phyloP scores from a whole-genome alignment of 768 basidiomycete genomes.

The Floccularia luteovirens region DNA sequence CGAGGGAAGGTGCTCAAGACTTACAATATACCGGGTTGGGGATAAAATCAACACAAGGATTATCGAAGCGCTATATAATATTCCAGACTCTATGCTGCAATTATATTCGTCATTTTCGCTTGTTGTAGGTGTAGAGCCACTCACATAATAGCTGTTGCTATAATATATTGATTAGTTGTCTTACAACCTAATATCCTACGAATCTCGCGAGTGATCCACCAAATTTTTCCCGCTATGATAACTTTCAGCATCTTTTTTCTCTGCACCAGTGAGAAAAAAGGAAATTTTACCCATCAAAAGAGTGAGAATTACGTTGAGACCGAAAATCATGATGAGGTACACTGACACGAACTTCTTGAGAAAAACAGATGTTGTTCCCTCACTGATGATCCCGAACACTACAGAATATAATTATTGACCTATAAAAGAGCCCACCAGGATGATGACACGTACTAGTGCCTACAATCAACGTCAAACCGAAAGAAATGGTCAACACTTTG shows the following conservation, averaged over 20 bases:
- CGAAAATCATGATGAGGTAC: slow-evolving; percentile 9
- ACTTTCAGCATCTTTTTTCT: not conserved
- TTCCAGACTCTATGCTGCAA: slow-evolving; percentile 14
- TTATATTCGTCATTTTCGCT: too few species aligned
- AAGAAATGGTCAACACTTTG: slow-evolving; percentile 10
- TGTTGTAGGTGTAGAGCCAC: too few species aligned
- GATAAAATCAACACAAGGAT: slow-evolving; percentile 10
- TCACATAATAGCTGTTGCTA: slow-evolving; percentile 18
- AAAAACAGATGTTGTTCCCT: slow-evolving; percentile 8
- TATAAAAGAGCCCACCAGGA: not conserved
- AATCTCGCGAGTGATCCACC: slow-evolving; percentile 20
- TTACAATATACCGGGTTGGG: slow-evolving; percentile 12
- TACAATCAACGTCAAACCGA: slow-evolving; percentile 12
- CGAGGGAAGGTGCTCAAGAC: slow-evolving; percentile 3
- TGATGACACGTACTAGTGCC: slow-evolving; percentile 12
- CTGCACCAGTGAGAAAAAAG: not conserved
- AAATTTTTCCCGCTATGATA: slow-evolving; percentile 18
- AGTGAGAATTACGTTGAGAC: slow-evolving; percentile 13
- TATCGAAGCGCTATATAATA: slow-evolving; percentile 11
- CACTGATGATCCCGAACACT: slow-evolving; percentile 13
- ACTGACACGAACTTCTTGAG: slow-evolving; percentile 10
- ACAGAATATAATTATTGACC: not conserved
- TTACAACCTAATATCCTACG: slow-evolving; percentile 12
- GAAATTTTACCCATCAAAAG: slow-evolving; percentile 11
- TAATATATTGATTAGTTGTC: slow-evolving; percentile 14